Percentiles rank a stretch among this genome's conserved stretches.
These are phyloP conservation scores for Harringtonia aguacate DNA, from an alignment of 2,329 filamentous ascomycete species.

Conservation along the genomic window DNA sequence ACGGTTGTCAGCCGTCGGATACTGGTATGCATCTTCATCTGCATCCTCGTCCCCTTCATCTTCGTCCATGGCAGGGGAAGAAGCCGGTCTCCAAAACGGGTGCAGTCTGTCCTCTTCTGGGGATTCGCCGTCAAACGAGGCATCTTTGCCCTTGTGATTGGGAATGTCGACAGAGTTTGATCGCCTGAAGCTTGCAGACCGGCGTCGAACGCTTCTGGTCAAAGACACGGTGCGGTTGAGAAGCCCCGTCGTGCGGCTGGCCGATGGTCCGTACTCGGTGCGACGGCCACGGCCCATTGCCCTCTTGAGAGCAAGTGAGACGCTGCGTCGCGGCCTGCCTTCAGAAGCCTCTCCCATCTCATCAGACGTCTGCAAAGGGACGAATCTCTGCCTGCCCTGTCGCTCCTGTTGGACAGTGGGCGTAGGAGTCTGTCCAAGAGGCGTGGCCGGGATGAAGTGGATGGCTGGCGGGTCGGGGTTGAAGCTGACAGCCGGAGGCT, in stretches of 20 bases:
- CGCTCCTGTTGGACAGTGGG: constrained; percentile 37
- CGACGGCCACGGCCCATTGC: constrained; percentile 29
- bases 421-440: constrained; percentile 46
- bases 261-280: constrained; percentile 29
- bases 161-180: constrained; percentile 6
- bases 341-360: constrained; percentile 3
- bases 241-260: constrained; percentile 29
- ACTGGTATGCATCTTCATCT: constrained; percentile 30
- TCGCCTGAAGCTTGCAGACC: background rate
- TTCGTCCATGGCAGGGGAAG: constrained; percentile 23
- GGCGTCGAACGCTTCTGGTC: constrained; percentile 17
- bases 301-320: constrained; percentile 39
- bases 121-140: constrained; percentile 29
- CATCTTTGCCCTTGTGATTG: constrained; percentile 17
- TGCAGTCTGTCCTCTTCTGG: constrained; percentile 45
- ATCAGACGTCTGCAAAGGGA: constrained; percentile 29
- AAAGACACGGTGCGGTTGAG: constrained; percentile 43
- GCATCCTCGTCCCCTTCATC: constrained; percentile 26
- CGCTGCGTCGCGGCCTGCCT: constrained; percentile 24
- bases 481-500: constrained; percentile 25
- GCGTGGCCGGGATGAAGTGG: constrained; percentile 53
- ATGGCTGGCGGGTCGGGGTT: constrained; percentile 20
- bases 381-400: constrained; percentile 42
- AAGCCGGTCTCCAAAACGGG: constrained; percentile 50
- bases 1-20: constrained; percentile 39